Evolutionary conservation across 495 filamentous ascomycete species (phyloP), one percentile per base, ranked within the genome.

Genomic region (Aspergillus haitiensis): DNA sequence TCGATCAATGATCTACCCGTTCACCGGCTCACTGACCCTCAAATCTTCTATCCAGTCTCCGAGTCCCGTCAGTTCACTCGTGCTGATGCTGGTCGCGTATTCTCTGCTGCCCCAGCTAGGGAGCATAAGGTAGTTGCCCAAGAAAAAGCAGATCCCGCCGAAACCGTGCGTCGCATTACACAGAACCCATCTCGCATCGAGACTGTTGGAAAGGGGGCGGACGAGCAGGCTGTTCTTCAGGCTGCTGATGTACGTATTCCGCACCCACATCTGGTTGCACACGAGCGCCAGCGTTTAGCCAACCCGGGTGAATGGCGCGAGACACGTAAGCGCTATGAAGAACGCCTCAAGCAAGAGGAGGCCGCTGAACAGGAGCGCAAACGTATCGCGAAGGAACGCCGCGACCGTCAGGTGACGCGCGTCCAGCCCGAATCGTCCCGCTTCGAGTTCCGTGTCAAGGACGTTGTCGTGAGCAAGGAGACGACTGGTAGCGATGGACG

Each of bases 1-100:
- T 79, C 87, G 48, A 93, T 97, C 72, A 96, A 97, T 73, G 93
- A 97, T 68, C 83, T 98, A 7, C 87, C 88, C 56, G 86, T 91
- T 33, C 93, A 97, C 74, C 83, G 84, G 32, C 72, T 84, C 49
- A 97, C 94, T 0, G 81, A 82, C 49, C 82, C 87, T 56, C 94
- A 98, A 76, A 83, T 96, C 42, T 98, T 97, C 75, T 83, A 90
- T 70, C 94, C 95, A 5, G 85, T 87, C 48, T 88, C 94, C 9
- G 94, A 98, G 73, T 96, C 93, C 15, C 87, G 91, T 18, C 77
- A 86, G 37, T 98, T 97, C 72, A 97, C 89, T 6, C 90, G 95
- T 70, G 82, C 75, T 32, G 93, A 98, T 70, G 95, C 94, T 7
- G 95, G 88, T 39, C 86, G 88, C 63, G 91, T 89, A 40, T 98